phyloP scores from a whole-genome alignment of 805 yeast species.

The Saccharomycopsis sp. region DNA sequence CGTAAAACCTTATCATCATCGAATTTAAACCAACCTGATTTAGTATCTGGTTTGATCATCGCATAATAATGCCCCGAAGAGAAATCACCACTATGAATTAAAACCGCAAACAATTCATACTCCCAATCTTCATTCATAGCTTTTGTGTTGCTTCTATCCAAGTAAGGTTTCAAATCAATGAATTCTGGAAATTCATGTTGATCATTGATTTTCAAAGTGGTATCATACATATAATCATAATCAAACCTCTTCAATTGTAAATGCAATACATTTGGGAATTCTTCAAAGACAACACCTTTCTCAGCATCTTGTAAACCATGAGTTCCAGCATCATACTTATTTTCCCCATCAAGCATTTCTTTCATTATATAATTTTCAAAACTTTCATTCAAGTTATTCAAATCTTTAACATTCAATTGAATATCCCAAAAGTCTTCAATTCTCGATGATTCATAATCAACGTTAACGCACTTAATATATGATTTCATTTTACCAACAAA shows the following conservation, averaged over 20 bases:
- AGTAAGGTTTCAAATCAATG: conserved; percentile 72
- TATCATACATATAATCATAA: conserved; percentile 84
- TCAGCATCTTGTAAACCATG: conserved; percentile 74
- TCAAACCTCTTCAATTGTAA: conserved; percentile 91
- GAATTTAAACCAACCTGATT: conserved; percentile 78
- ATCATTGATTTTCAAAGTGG: conserved; percentile 86
- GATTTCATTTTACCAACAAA: conserved; percentile 98
- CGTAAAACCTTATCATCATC: conserved; percentile 94
- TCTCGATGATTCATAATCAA: conserved; percentile 86
- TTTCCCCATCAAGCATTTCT: conserved; percentile 89
- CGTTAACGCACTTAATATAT: conserved; percentile 85
- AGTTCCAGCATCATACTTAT: conserved; percentile 88
- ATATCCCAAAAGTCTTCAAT: conserved; percentile 97
- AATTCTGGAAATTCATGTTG: conserved; percentile 81
- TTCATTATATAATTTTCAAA: conserved; percentile 83
- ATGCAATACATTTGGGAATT: conserved; percentile 89
- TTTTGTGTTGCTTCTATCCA: conserved; percentile 46
- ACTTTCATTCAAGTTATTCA: conserved; percentile 63
- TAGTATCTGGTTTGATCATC: conserved; percentile 70
- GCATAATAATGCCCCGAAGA: conserved; percentile 97
- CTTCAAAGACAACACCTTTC: conserved; percentile 89
- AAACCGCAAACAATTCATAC: conserved; percentile 84
- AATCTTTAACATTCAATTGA: conserved; percentile 85
- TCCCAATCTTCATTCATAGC: conserved; percentile 51
- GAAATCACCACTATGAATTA: conserved; percentile 93